These are phyloP conservation scores for Fragilaria radians DNA, from an alignment of 108 stramenopile species.

Conservation along the genomic window DNA sequence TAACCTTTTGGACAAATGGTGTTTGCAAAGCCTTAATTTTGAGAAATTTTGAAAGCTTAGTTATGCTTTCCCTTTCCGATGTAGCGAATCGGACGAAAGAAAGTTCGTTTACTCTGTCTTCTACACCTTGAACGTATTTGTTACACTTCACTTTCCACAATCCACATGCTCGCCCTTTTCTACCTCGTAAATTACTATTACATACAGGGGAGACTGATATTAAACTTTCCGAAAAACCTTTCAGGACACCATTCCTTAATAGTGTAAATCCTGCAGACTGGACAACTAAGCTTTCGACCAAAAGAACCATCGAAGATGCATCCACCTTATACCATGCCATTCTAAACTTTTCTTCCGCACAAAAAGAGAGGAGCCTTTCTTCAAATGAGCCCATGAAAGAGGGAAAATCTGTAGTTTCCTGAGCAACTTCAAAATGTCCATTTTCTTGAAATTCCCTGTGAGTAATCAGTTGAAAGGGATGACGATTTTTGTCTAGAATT, in stretches of 20 bases:
- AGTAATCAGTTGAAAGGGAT: slow-evolving; percentile 39
- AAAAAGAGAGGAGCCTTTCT: slow-evolving; percentile 48
- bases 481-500: slow-evolving; percentile 44
- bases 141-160: background rate
- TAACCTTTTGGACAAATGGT: background rate
- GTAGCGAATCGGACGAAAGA: background rate
- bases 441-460: slow-evolving; percentile 24
- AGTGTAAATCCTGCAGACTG: background rate
- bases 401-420: slow-evolving; percentile 6
- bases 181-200: background rate
- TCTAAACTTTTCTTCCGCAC: slow-evolving; percentile 38
- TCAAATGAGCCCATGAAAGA: slow-evolving; percentile 25
- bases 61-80: background rate
- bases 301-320: background rate
- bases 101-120: background rate
- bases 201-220: background rate
- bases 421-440: slow-evolving; percentile 26
- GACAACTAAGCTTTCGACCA: background rate
- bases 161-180: background rate
- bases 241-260: background rate
- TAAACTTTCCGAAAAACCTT: background rate
- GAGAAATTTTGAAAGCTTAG: background rate
- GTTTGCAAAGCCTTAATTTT: background rate
- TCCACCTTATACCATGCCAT: slow-evolving; percentile 22
- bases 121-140: background rate